Evolutionary conservation across 495 filamentous ascomycete genomes (phyloP).

Genomic region (Tetracladium setigerum): DNA sequence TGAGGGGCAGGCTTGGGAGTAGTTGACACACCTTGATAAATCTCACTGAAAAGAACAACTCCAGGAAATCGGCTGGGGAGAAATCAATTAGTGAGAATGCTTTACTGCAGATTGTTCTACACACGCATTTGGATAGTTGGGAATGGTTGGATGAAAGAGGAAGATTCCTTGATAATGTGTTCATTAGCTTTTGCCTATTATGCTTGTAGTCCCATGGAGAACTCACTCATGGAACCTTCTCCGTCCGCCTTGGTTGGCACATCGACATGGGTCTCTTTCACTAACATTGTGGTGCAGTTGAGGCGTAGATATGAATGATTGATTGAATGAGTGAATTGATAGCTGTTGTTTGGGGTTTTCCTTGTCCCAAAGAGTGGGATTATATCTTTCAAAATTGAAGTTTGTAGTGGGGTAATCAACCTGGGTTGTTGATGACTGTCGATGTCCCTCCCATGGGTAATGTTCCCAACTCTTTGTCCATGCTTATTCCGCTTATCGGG

Average conservation of each 20-base stretch:
- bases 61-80: conserved; percentile 66
- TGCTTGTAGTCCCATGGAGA: not conserved
- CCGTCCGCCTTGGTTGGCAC: conserved; percentile 59
- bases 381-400: no score
- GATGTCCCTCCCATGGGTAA: no score
- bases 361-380: no score
- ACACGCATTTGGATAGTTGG: conserved; percentile 74
- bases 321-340: no score
- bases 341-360: no score
- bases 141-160: conserved; percentile 78
- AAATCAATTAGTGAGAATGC: conserved; percentile 22
- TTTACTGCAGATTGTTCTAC: conserved; percentile 13
- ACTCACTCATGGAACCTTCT: conserved; percentile 52
- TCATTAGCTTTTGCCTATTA: conserved; percentile 1
- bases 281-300: conserved; percentile 47
- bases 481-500: no score
- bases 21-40: conserved; percentile 74
- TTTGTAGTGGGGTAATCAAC: no score
- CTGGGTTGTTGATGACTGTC: no score
- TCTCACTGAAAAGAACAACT: conserved; percentile 88
- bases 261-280: conserved; percentile 58
- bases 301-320: no score
- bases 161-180: conserved; percentile 62
- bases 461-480: no score
- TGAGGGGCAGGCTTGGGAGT: not conserved